Conservation (phyloP, 1,284 basidiomycete genomes). For the Ustilago lituana region DNA sequence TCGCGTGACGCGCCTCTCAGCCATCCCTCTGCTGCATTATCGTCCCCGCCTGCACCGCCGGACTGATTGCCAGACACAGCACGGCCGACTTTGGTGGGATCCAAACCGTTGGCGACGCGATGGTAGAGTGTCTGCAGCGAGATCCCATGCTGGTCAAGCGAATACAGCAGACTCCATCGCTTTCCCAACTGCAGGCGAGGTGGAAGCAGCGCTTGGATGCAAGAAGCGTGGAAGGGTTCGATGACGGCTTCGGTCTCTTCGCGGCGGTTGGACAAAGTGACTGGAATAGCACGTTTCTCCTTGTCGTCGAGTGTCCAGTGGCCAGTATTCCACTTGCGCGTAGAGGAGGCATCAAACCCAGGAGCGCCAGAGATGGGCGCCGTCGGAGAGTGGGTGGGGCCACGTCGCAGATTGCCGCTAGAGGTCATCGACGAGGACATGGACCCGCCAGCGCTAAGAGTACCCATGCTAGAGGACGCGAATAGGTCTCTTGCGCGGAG, state of each 20-base stretch:
- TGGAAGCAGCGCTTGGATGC: slow-evolving; percentile 71
- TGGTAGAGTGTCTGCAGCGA: slow-evolving; percentile 81
- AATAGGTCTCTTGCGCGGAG: slow-evolving; percentile 39
- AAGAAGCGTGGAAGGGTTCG: slow-evolving; percentile 56
- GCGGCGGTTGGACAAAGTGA: slow-evolving; percentile 51
- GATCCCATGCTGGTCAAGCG: slow-evolving; percentile 93
- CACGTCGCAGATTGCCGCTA: slow-evolving; percentile 24
- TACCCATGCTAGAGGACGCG: slow-evolving; percentile 4
- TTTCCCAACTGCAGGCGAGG: slow-evolving; percentile 80
- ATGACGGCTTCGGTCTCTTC: slow-evolving; percentile 58
- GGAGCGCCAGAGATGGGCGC: slow-evolving; percentile 59
- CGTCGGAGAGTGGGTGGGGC: slow-evolving; percentile 22
- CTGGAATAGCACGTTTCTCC: slow-evolving; percentile 44
- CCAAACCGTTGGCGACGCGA: slow-evolving; percentile 44
- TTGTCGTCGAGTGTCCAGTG: slow-evolving; percentile 55
- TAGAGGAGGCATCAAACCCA: slow-evolving; percentile 51
- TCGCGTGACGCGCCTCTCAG: slow-evolving; percentile 52
- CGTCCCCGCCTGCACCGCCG: slow-evolving; percentile 1
- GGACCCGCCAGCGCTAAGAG: neutral
- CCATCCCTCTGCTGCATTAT: slow-evolving; percentile 48
- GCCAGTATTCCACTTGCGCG: slow-evolving; percentile 62
- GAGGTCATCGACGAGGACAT: slow-evolving; percentile 3
- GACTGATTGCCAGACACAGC: slow-evolving; percentile 5
- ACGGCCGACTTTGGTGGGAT: slow-evolving; percentile 17
- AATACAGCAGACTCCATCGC: slow-evolving; percentile 89